Evolutionary conservation across 192 early-diverging fungal genomes (phyloP), one percentile per base, ranked within the genome.

Genomic region (Gryganskiella cystojenkinii): DNA sequence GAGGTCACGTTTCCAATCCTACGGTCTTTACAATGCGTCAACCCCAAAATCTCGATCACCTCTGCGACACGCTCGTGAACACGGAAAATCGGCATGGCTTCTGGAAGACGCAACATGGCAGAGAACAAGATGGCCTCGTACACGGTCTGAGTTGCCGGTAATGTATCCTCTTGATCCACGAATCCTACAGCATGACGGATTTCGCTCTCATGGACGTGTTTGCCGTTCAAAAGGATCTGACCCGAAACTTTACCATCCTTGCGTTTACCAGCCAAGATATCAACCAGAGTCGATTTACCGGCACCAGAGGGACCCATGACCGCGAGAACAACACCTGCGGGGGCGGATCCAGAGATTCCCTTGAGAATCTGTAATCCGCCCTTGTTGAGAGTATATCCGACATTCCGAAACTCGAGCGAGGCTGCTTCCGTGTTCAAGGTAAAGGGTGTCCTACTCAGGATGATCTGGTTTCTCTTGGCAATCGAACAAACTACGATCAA

Each of bases 221-320:
- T 80, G 6, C 85, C 88, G 43, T 85, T 85, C 56, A 86, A 84
- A 37, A 83, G 73, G 31, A 90, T 82, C 34, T 66, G 68, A 3
- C 90, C 89, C 0, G 84, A 80, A 31, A 90, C 80, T 25, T 67
- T 64, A 49, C 89, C 89, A 25, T 82, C 85, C 42, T 86, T 81
- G 37, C 86, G 81, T 49, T 91, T 92, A 3, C 89, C 90, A 9
- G 91, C 91, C 28, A 95, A 80, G 2, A 93, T 86, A 75, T 95
- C 93, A 27, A 98, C 83, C n/a, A 96, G 72, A 3, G 92, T 95
- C 9, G 94, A 91, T 82, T 96, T 98, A 40, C 96, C 97, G 9
- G 95, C 93, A 15, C 96, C 96, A 30, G 90, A 92, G 3, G 94
- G 94, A 0, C 96, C 97, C 89, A 98, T 97, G 20, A 99, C 90